A percentile compares a stretch with the other conserved stretches of the same genome.
phyloP scores from a whole-genome alignment of 2,329 filamentous ascomycete species.

The Pseudopyrenochaeta lycopersici region DNA sequence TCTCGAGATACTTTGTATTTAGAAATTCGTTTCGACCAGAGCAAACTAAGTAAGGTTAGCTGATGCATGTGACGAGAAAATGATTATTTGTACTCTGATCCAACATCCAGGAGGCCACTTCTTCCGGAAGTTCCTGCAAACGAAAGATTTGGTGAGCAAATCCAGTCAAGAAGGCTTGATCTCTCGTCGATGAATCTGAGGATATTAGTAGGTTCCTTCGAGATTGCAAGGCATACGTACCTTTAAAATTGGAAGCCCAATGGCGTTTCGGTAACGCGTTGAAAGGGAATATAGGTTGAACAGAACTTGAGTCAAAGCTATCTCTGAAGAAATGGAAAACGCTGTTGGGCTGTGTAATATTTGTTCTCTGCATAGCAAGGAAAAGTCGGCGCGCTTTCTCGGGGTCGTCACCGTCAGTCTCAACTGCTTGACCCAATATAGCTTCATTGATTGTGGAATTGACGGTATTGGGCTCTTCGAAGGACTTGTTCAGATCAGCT shows the following conservation, averaged over 20 bases:
- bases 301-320: constrained; percentile 2
- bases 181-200: constrained; percentile 34
- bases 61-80: background rate
- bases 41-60: constrained; percentile 38
- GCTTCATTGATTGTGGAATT: constrained; percentile 31
- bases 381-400: constrained; percentile 64
- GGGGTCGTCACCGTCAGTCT: constrained; percentile 82
- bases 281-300: constrained; percentile 10
- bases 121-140: constrained; percentile 46
- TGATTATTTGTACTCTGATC: constrained; percentile 38
- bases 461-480: constrained; percentile 15
- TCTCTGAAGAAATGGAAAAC: constrained; percentile 65
- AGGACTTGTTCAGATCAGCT: constrained; percentile 32
- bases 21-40: constrained; percentile 44
- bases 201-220: constrained; percentile 12
- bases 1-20: constrained; percentile 45
- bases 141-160: constrained; percentile 52
- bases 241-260: constrained; percentile 46
- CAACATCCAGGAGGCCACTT: constrained; percentile 55
- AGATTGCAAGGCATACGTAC: constrained; percentile 17
- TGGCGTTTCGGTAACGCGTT: constrained; percentile 37
- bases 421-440: constrained; percentile 32
- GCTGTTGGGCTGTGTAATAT: constrained; percentile 63
- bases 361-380: constrained; percentile 68
- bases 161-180: constrained; percentile 54